phyloP scores from a whole-genome alignment of 2,329 filamentous ascomycete species.

The Cadophora sp. region DNA sequence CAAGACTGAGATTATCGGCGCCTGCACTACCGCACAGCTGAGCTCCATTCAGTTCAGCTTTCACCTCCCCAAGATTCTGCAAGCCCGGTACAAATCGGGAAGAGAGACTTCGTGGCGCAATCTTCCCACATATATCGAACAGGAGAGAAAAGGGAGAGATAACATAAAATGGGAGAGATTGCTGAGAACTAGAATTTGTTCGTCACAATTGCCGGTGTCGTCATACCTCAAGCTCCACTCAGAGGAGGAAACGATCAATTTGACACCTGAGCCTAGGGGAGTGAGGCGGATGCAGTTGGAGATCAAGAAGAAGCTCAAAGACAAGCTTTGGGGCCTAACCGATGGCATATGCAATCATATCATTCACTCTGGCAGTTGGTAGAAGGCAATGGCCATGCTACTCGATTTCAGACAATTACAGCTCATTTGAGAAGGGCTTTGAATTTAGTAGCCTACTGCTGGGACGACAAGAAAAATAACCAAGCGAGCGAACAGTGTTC shows the following conservation, averaged over 20 bases:
- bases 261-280: background rate
- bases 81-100: background rate
- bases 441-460: too few species aligned
- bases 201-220: background rate
- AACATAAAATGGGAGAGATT: background rate
- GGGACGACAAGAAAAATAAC: too few species aligned
- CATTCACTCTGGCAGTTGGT: background rate
- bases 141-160: background rate
- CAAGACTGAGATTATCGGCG: background rate
- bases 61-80: background rate
- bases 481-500: too few species aligned
- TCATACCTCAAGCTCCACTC: background rate
- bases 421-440: background rate
- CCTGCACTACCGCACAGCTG: background rate
- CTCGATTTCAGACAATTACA: too few species aligned
- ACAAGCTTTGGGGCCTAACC: background rate
- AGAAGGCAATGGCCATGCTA: background rate
- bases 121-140: background rate
- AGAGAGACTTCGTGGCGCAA: background rate
- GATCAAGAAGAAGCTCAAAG: background rate
- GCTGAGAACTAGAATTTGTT: background rate
- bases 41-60: background rate
- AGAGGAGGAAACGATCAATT: background rate
- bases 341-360: background rate
- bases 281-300: background rate